Conservation (phyloP, 2,329 filamentous ascomycete genomes). For the Fusarium globosum region DNA sequence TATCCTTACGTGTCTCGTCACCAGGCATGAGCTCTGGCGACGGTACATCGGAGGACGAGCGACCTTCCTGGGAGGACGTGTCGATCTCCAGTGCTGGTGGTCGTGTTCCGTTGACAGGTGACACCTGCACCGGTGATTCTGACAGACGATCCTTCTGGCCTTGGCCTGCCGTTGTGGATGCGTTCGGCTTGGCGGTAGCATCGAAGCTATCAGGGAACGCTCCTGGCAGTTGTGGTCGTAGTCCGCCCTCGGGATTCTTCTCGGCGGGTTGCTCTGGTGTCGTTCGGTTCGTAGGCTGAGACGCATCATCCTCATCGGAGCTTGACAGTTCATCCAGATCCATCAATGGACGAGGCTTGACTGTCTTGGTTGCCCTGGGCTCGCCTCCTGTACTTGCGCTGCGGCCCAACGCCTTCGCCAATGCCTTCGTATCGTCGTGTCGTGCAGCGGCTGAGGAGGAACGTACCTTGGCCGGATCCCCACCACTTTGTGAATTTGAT, state of each 20-base stretch:
- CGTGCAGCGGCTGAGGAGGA: conserved; percentile 50
- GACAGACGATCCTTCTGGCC: conserved; percentile 62
- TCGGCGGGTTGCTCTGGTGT: conserved; percentile 29
- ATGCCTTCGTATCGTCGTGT: conserved; percentile 52
- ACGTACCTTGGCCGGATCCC: conserved; percentile 47
- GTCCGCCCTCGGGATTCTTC: conserved; percentile 35
- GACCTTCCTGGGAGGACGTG: conserved; percentile 75
- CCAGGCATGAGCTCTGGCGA: conserved; percentile 69
- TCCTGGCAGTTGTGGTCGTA: conserved; percentile 53
- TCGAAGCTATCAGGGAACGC: conserved; percentile 57
- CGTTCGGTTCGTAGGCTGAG: conserved; percentile 32
- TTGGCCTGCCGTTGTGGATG: conserved; percentile 46
- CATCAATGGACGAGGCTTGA: conserved; percentile 67
- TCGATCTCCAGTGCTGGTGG: conserved; percentile 77
- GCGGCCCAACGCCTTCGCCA: conserved; percentile 39
- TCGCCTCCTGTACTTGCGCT: conserved; percentile 55
- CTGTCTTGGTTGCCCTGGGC: conserved; percentile 62
- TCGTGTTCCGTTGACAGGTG: conserved; percentile 55
- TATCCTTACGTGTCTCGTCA: conserved; percentile 53
- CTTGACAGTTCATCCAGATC: conserved; percentile 78
- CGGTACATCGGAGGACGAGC: conserved; percentile 72
- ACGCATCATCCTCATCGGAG: conserved; percentile 58
- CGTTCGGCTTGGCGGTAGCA: conserved; percentile 48
- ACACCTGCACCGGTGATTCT: conserved; percentile 75
- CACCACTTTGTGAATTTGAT: conserved; percentile 46